Evolutionary conservation across 2,329 filamentous ascomycete species (phyloP).

Genomic region (Seiridium unicorne): DNA sequence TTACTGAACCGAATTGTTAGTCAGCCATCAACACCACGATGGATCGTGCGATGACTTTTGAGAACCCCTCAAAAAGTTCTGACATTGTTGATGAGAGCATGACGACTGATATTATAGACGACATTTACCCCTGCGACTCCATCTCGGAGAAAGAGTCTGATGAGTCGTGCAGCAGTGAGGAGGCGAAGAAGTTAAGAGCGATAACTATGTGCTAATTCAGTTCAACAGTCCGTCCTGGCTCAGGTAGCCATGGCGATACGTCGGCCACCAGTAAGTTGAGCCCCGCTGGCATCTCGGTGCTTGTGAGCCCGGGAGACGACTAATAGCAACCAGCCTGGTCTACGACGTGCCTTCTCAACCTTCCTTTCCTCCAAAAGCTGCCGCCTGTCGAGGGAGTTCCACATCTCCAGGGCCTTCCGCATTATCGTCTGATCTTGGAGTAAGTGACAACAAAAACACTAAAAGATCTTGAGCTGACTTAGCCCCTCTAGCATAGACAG

Average conservation of each 20-base stretch:
- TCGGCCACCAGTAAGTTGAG: background rate
- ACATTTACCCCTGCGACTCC: background rate
- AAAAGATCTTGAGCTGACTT: background rate
- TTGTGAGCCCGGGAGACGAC: no score
- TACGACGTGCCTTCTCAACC: background rate
- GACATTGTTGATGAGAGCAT: background rate
- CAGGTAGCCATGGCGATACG: background rate
- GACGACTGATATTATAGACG: background rate
- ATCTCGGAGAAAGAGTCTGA: background rate
- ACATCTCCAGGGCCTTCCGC: background rate
- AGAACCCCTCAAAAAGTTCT: background rate
- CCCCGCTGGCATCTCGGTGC: background rate
- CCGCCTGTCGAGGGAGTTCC: background rate
- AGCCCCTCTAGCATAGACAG: background rate
- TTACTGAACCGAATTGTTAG: no score
- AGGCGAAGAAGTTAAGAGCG: background rate
- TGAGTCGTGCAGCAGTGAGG: background rate
- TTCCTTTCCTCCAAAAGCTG: background rate
- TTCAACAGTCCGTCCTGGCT: background rate
- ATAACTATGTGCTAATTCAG: background rate
- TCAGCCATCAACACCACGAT: no score
- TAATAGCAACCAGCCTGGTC: background rate
- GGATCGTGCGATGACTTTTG: no score
- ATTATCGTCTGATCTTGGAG: background rate
- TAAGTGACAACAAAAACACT: background rate